Conservation (phyloP, 1,284 basidiomycete species). For the Rhodotorula sp. region DNA sequence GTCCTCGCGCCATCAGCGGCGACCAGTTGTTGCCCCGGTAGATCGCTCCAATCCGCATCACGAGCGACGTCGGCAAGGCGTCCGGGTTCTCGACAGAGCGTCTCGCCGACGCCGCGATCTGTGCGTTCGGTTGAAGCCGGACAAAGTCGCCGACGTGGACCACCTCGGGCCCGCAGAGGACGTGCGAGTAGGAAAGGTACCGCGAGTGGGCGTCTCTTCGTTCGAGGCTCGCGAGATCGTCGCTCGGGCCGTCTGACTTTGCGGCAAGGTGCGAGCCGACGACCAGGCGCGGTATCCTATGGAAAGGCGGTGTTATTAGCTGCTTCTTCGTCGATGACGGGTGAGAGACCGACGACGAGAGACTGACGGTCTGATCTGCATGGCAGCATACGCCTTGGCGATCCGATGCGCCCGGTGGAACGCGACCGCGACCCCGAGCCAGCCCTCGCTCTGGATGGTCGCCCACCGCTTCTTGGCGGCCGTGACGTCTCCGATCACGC, state of each 20-base stretch:
- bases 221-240: neutral
- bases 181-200: conserved; percentile 27
- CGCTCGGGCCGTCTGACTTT: neutral
- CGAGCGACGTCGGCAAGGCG: conserved; percentile 19
- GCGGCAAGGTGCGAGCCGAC: conserved; percentile 21
- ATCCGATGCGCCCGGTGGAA: conserved; percentile 23
- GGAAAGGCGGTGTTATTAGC: neutral
- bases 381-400: conserved; percentile 24
- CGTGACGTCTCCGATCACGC: neutral
- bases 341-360: neutral
- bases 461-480: conserved; percentile 18
- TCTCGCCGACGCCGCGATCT: conserved; percentile 6
- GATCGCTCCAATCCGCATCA: conserved; percentile 22
- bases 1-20: conserved; percentile 26
- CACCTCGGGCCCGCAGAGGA: conserved; percentile 34
- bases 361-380: conserved; percentile 32
- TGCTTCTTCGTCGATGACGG: too few relatives aligned
- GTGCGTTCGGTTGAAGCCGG: conserved; percentile 26
- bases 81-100: neutral
- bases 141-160: conserved; percentile 31
- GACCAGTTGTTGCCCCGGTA: conserved; percentile 15
- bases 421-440: conserved; percentile 12
- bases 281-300: conserved; percentile 18
- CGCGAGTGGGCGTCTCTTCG: neutral
- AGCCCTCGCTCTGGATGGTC: conserved; percentile 12